A percentile compares a stretch with the other conserved stretches of the same genome.
Conservation (phyloP, 345 rosid species). For the Passiflora organensis region DNA sequence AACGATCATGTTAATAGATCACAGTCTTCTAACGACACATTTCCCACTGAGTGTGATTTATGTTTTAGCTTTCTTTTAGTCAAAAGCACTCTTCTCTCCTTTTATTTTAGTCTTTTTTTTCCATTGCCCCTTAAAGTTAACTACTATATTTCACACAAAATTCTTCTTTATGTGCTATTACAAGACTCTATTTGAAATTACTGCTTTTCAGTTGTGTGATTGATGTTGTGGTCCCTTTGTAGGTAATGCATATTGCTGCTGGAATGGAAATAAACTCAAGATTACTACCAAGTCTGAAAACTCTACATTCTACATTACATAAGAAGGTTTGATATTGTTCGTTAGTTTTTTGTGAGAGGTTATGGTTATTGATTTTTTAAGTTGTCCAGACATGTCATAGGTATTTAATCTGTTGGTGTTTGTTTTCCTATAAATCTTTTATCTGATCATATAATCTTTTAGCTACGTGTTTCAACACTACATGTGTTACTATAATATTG, state of each 20-base stretch:
- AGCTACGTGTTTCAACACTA: no score
- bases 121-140: no score
- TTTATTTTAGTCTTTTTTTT: no score
- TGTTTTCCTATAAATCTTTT: not conserved
- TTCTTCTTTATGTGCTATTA: no score
- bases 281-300: slow-evolving; percentile 67
- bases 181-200: not conserved
- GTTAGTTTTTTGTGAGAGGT: no score
- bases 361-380: no score
- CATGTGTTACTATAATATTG: no score
- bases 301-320: slow-evolving; percentile 59
- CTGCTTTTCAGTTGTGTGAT: not conserved
- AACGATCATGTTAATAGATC: slow-evolving; percentile 97
- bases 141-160: no score
- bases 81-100: not conserved
- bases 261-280: slow-evolving; percentile 82
- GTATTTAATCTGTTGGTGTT: not conserved
- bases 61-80: slow-evolving; percentile 1
- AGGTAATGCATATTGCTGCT: slow-evolving; percentile 99
- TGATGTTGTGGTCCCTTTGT: slow-evolving; percentile 11
- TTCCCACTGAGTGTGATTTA: slow-evolving; percentile 64
- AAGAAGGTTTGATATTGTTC: slow-evolving; percentile 51
- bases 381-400: no score
- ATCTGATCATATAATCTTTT: no score
- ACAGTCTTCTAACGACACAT: slow-evolving; percentile 93